Evolutionary conservation across 2,329 filamentous ascomycete species (phyloP), one percentile per base, ranked within the genome.

Genomic region (Cladosporium cucumerinum): DNA sequence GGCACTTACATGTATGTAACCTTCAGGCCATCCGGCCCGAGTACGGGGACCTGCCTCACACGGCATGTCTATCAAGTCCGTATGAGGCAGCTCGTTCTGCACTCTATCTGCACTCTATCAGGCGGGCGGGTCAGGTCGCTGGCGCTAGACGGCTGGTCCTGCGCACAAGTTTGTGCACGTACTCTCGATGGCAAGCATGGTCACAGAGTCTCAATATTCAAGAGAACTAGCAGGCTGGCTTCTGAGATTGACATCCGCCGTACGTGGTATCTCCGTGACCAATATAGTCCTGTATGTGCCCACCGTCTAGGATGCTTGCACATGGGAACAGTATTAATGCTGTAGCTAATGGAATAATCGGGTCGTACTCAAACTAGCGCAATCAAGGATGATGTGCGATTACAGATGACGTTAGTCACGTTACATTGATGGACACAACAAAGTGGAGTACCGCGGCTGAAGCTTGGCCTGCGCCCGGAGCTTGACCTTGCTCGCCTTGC

Each of bases 1-100:
- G 39, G 39, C 39, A 46, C 10, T 21, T 21, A 10, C 16, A 21
- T 12, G n/a, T 14, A 6, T 11, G 18, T 23, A 39, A 25, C 10
- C 51, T 32, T 54, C 51, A 32, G 26, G 26, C 51, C 18, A 30
- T 28, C 51, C 26, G 51, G 51, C 51, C 51, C n/a, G 28, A 52
- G 34, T 52, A 52, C 25, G 14, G 4, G 39, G 30, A 62, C 60
- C 49, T 62, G 60, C 60, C 60, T 54, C 21, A 46, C 23, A 36
- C 32, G 60, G 60, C 49, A 28, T 55, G 59, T 61, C 48, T 25
- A 61, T 61, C 59, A 54, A 18, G n/a, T 54, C 59, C 59, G 12
- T 25, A 61, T 61, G 59, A 61, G 59, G 59, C 34, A 61, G 59
- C 59, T 61, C 48, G 16, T 48, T 48, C 36, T 46, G 36, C 57